phyloP scores from a whole-genome alignment of 192 early-diverging fungal genomes.

The Radiomyces spectabilis region DNA sequence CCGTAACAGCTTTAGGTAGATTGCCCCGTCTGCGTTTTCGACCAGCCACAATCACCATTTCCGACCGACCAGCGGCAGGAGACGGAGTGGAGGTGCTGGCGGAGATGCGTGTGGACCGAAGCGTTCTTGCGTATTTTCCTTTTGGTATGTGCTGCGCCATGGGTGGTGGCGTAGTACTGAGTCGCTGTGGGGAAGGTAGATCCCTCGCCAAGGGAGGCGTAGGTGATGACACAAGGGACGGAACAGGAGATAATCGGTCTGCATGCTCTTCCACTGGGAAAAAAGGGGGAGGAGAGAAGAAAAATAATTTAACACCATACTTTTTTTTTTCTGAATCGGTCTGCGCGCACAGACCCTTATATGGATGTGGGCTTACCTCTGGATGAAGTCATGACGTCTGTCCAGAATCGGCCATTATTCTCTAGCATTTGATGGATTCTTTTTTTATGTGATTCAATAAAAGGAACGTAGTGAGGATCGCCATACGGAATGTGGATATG shows the following conservation, averaged over 20 bases:
- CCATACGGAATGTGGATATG: constrained; percentile 20
- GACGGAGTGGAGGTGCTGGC: too few relatives aligned
- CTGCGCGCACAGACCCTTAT: too few relatives aligned
- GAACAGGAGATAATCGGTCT: constrained; percentile 9
- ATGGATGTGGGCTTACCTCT: neutral
- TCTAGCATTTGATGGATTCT: constrained; percentile 23
- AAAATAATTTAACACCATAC: constrained; percentile 1
- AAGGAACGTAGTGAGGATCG: constrained; percentile 17
- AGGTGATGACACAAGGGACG: constrained; percentile 11
- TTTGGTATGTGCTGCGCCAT: too few relatives aligned
- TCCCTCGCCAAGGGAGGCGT: constrained; percentile 1
- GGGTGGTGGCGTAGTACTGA: too few relatives aligned
- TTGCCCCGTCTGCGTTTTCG: constrained; percentile 36
- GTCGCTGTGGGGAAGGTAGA: neutral
- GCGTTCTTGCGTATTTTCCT: too few relatives aligned
- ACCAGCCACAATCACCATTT: too few relatives aligned
- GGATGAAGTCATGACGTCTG: constrained; percentile 9
- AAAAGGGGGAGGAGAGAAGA: neutral
- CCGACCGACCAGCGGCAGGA: too few relatives aligned
- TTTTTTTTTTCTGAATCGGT: neutral
- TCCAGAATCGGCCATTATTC: constrained; percentile 24
- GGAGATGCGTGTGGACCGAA: constrained; percentile 14
- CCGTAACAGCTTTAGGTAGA: constrained; percentile 35
- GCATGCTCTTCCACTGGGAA: neutral
- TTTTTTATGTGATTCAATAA: constrained; percentile 19